Conservation (phyloP, 2,329 filamentous ascomycete species). For the Beauveria caledonica region DNA sequence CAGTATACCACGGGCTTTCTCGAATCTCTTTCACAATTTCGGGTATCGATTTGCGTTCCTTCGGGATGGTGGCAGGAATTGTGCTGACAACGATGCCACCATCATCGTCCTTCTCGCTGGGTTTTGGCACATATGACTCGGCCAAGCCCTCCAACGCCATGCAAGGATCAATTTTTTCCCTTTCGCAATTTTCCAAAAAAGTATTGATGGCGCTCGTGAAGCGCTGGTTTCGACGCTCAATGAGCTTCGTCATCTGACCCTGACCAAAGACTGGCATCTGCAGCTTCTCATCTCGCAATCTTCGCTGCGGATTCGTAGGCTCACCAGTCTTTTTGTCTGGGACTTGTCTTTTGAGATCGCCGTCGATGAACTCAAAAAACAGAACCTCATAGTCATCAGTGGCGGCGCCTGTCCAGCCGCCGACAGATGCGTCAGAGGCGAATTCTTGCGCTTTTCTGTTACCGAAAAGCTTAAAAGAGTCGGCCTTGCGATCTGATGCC, state of each 20-base stretch:
- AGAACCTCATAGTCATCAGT: constrained; percentile 57
- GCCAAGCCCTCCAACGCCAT: constrained; percentile 51
- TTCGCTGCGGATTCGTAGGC: constrained; percentile 57
- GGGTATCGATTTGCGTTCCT: constrained; percentile 68
- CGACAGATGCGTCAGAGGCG: constrained; percentile 48
- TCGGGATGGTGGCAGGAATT: constrained; percentile 66
- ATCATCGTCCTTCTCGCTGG: constrained; percentile 34
- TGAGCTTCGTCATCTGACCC: constrained; percentile 81
- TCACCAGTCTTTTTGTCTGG: constrained; percentile 65
- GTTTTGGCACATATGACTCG: constrained; percentile 54
- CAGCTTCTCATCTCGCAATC: constrained; percentile 66
- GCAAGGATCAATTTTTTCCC: constrained; percentile 58
- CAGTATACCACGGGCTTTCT: constrained; percentile 76
- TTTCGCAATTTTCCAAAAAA: constrained; percentile 68
- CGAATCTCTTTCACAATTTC: constrained; percentile 84
- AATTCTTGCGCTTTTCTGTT: constrained; percentile 43
- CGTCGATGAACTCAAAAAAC: constrained; percentile 88
- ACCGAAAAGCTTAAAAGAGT: constrained; percentile 44
- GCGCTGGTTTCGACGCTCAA: constrained; percentile 81
- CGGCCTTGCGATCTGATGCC: constrained; percentile 53
- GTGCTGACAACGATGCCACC: constrained; percentile 29
- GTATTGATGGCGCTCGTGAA: constrained; percentile 68
- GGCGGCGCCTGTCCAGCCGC: constrained; percentile 42
- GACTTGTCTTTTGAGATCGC: constrained; percentile 77
- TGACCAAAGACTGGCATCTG: constrained; percentile 91